These are phyloP conservation scores for Choiromyces venosus DNA, from an alignment of 495 filamentous ascomycete genomes.

Conservation along the genomic window DNA sequence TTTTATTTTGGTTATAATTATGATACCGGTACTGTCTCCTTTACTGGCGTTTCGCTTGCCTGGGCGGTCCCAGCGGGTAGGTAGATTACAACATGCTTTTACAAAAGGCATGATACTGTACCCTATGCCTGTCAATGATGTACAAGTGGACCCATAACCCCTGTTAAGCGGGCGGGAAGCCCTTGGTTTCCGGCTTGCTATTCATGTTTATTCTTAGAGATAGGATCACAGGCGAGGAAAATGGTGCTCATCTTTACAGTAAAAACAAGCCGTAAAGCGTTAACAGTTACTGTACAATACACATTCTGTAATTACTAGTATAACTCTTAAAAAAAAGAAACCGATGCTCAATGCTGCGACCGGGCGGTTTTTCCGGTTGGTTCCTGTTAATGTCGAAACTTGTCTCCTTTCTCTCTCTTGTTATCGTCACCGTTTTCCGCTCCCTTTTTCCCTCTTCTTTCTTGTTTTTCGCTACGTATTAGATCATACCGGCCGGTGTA, in stretches of 20 bases:
- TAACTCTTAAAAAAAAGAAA: not conserved
- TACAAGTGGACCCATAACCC: not conserved
- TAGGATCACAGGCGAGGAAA: not conserved
- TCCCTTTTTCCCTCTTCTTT: slow-evolving; percentile 24
- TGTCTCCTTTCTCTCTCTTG: not conserved
- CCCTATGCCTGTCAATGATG: not conserved
- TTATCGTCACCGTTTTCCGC: not conserved
- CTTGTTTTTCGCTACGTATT: not conserved
- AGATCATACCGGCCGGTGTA: not conserved
- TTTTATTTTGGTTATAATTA: not conserved
- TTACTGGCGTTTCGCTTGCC: not conserved
- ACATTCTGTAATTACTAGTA: not conserved
- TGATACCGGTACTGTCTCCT: not conserved
- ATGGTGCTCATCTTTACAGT: not conserved
- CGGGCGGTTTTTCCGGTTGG: not conserved
- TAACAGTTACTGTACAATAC: not conserved
- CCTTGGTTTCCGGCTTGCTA: not conserved
- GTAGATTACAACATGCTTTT: not conserved
- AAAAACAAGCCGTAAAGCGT: not conserved
- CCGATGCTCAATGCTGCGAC: not conserved
- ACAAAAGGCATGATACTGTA: not conserved
- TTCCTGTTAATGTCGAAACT: not conserved
- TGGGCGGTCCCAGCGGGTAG: not conserved
- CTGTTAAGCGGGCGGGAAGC: not conserved
- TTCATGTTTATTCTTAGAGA: not conserved